Evolutionary conservation across 1,284 basidiomycete genomes (phyloP), one percentile per base, ranked within the genome.

Genomic region (Volvariella surrecta): DNA sequence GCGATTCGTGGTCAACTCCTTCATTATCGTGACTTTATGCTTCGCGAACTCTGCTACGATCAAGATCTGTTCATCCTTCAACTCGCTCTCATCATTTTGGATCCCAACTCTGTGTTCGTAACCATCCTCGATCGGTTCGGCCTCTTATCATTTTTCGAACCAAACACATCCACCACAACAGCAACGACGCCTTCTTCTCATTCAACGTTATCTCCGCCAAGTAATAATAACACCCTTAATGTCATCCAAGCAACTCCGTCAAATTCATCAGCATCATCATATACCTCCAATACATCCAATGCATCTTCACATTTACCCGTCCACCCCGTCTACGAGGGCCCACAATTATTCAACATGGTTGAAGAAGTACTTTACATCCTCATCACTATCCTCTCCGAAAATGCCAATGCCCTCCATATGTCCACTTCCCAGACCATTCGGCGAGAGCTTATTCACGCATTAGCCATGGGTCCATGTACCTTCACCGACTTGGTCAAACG

Each of bases 1-100:
- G 89, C 88, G 4, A 94, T 99, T 52, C 84, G 95, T 1, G 90
- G 91, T 1, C 96, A 99, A 59, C 74, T 94, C n/a, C 73, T 95
- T 44, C 94, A 99, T 60, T 99, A 99, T 61, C 86, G 93, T 34
- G 95, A 99, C 60, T 92, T 92, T 59, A 88, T 89, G 74, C 78
- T 98, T 43, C 84, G 95, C 20, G 96, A 98, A 60, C 76, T 92
- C 8, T 98, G 95, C 58, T 94, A 95, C 59, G 95, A 99, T 61
- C 93, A 98, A 60, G 95, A 99, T 53, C 70, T 99, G 20, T 96
- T 86, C 70, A 77, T 98, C 47, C 71, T 99, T 3, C 95, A 98
- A 64, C 77, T 83, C 0, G 83, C 83, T 0, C 74, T 98, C 38
- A 73, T 89, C 53, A 70, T 88, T 32, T 70, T 93, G 37, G 83